Percentiles rank a stretch among this genome's conserved stretches.
Conservation (phyloP, 306 rosid genomes). For the Carpinus fangiana region DNA sequence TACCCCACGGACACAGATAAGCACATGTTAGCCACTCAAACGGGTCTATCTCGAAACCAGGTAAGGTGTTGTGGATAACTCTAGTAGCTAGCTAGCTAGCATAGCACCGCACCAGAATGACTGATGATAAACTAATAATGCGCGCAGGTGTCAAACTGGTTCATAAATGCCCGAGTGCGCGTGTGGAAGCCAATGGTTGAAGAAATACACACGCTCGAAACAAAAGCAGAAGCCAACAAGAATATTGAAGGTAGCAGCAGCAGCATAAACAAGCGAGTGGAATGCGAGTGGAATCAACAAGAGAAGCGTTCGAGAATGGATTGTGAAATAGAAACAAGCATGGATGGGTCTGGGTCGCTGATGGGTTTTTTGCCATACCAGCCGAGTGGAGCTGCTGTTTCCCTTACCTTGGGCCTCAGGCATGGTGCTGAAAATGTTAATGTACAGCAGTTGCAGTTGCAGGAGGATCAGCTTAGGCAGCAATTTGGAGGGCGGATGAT, state of each 20-base stretch:
- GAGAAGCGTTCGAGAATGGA: conserved; percentile 70
- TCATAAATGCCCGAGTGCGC: conserved; percentile 87
- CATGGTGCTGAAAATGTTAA: conserved; percentile 64
- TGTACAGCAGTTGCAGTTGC: conserved; percentile 45
- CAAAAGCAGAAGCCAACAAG: conserved; percentile 37
- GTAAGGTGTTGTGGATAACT: conserved; percentile 35
- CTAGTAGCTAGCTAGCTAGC: no score
- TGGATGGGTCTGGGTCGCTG: conserved; percentile 44
- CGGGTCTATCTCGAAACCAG: conserved; percentile 97
- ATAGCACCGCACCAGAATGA: no score
- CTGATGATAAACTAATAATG: no score
- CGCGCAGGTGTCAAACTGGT: conserved; percentile 68
- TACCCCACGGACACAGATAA: conserved; percentile 98
- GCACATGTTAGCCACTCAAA: conserved; percentile 91
- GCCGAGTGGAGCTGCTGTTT: conserved; percentile 62
- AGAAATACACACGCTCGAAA: conserved; percentile 89
- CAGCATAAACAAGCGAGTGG: conserved; percentile 31
- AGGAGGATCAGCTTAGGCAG: conserved; percentile 52
- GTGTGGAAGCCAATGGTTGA: conserved; percentile 99
- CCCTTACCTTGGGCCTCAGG: conserved; percentile 75
- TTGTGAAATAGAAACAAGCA: conserved; percentile 41
- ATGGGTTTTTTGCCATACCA: conserved; percentile 72
- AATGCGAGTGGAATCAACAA: conserved; percentile 46
- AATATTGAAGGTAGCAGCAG: conserved; percentile 30
- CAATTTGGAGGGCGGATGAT: conserved; percentile 60